phyloP scores from a whole-genome alignment of 2,329 filamentous ascomycete species.

The Orbilia brochopaga region DNA sequence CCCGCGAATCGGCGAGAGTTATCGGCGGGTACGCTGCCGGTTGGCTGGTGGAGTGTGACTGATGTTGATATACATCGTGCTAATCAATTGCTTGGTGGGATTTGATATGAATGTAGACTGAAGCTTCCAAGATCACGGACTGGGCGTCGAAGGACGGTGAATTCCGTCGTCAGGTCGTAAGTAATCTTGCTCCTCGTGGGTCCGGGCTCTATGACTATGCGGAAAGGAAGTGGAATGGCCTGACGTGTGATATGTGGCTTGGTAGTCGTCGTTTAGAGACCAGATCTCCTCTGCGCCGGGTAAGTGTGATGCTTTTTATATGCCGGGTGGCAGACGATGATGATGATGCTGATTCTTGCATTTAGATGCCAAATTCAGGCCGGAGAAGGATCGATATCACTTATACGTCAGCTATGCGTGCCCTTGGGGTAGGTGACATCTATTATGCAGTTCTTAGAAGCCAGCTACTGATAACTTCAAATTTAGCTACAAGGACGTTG shows the following conservation, averaged over 20 bases:
- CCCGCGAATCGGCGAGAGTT: slow-evolving; percentile 4
- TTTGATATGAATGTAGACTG: slow-evolving; percentile 21
- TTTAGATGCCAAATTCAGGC: slow-evolving; percentile 76
- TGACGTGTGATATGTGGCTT: not conserved
- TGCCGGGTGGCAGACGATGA: too few species aligned
- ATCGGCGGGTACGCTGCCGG: slow-evolving; percentile 25
- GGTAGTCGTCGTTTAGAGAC: slow-evolving; percentile 41
- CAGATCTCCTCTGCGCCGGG: slow-evolving; percentile 36
- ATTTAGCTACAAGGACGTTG: slow-evolving; percentile 65
- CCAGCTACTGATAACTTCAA: not conserved
- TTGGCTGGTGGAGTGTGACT: not conserved
- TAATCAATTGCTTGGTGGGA: not conserved
- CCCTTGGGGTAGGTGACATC: slow-evolving; percentile 73
- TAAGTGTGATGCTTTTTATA: slow-evolving; percentile 1
- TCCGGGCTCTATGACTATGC: too few species aligned
- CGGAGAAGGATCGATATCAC: slow-evolving; percentile 90
- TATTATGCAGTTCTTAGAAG: not conserved
- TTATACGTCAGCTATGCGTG: slow-evolving; percentile 94
- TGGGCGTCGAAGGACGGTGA: slow-evolving; percentile 48
- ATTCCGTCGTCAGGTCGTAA: slow-evolving; percentile 44
- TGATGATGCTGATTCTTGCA: slow-evolving; percentile 65
- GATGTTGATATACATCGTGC: not conserved
- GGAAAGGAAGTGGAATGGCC: too few species aligned
- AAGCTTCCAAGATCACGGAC: slow-evolving; percentile 20
- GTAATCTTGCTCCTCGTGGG: too few species aligned